Conservation (phyloP, 306 rosid genomes). For the Citrullus amarus region DNA sequence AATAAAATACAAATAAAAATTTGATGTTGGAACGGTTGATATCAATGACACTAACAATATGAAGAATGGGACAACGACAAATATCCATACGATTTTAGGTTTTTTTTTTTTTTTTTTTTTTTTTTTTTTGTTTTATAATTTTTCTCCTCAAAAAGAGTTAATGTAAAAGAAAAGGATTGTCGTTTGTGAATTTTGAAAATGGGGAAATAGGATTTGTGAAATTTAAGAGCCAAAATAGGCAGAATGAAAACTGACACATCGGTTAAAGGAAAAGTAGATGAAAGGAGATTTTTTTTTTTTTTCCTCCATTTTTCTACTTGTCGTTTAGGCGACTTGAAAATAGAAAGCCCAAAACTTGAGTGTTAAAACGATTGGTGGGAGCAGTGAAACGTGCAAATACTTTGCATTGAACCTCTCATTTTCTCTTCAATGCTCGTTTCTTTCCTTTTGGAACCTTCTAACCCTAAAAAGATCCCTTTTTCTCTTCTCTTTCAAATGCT, state of each 20-base stretch:
- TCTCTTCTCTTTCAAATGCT: background rate
- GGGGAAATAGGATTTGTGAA: background rate
- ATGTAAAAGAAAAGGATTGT: no score
- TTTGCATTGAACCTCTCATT: background rate
- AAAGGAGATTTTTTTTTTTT: background rate
- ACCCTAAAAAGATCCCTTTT: background rate
- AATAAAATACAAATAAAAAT: no score
- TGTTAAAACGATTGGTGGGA: constrained; percentile 2
- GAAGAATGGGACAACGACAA: no score
- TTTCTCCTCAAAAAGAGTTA: no score
- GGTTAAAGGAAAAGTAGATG: background rate
- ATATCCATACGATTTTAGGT: no score
- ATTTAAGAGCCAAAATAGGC: background rate
- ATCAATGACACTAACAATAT: no score
- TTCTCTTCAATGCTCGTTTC: background rate
- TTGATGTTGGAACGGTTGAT: no score
- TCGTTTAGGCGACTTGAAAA: background rate
- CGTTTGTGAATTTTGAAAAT: no score
- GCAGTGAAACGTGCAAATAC: background rate
- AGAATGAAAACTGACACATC: constrained; percentile 7
- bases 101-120: no score
- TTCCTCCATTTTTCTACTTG: background rate
- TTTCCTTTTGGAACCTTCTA: constrained; percentile 8
- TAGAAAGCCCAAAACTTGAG: background rate
- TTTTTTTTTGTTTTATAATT: no score